These are phyloP conservation scores for Phytophthora pistaciae DNA, from an alignment of 352 stramenopile species.

Conservation along the genomic window DNA sequence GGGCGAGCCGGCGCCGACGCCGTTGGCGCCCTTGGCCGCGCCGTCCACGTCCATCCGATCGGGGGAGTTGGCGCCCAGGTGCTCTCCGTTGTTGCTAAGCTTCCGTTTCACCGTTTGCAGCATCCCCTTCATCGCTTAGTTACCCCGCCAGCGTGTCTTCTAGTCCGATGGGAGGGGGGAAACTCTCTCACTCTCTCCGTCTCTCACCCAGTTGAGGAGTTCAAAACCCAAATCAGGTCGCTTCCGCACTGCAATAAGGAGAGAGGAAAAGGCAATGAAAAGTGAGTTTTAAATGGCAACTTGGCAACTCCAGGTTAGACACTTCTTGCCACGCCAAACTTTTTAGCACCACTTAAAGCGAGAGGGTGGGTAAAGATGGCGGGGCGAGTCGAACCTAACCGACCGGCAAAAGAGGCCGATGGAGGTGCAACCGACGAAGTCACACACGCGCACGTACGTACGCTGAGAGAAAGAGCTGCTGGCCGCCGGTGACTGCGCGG, in stretches of 20 bases:
- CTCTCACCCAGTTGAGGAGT: constrained; percentile 19
- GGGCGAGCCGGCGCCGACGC: constrained; percentile 43
- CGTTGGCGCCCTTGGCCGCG: constrained; percentile 27
- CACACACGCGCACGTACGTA: constrained; percentile 17
- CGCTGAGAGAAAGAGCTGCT: constrained; percentile 20
- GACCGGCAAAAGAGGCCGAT: neutral
- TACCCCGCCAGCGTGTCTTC: constrained; percentile 22
- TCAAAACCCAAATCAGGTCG: constrained; percentile 20
- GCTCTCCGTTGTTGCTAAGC: constrained; percentile 86
- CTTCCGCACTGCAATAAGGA: neutral
- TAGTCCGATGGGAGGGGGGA: neutral
- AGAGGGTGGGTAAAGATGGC: neutral
- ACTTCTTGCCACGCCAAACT: constrained; percentile 7
- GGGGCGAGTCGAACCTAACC: neutral
- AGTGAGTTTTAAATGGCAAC: neutral
- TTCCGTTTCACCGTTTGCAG: constrained; percentile 91
- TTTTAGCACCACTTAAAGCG: neutral
- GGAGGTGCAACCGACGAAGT: neutral
- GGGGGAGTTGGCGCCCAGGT: constrained; percentile 56
- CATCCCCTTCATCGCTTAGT: constrained; percentile 89
- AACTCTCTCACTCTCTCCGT: neutral
- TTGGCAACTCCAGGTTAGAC: constrained; percentile 1
- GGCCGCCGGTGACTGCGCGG: constrained; percentile 21
- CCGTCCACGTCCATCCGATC: constrained; percentile 76
- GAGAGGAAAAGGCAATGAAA: constrained; percentile 11